A percentile compares a stretch with the other conserved stretches of the same genome.
Evolutionary conservation across 139 green algal genomes (phyloP).

Genomic region (Chlorella sp.): DNA sequence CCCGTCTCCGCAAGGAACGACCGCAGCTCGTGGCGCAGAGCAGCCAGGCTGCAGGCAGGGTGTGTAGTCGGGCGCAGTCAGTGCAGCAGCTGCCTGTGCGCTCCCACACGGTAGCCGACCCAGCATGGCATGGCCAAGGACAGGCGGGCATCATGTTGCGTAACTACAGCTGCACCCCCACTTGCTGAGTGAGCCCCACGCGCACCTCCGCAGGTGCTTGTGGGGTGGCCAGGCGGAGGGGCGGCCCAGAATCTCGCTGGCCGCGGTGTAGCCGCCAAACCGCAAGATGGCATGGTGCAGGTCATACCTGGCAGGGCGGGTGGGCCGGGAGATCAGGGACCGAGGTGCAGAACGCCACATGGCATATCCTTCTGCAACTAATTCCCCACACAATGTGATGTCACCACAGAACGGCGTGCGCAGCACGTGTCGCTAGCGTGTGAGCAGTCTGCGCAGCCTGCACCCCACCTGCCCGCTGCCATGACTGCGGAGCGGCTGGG

Average conservation of each 20-base stretch:
- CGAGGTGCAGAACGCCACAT: no score
- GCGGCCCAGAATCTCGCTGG: constrained; percentile 36
- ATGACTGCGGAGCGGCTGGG: constrained; percentile 6
- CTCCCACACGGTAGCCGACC: no score
- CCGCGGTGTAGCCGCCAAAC: constrained; percentile 44
- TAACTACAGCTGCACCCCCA: no score
- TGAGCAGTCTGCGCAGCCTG: background rate
- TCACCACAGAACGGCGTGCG: no score
- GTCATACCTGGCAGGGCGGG: no score
- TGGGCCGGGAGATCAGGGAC: no score
- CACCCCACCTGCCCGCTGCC: background rate
- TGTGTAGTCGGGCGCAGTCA: background rate
- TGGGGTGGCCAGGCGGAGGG: constrained; percentile 28
- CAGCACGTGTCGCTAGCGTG: background rate
- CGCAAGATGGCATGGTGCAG: constrained; percentile 53
- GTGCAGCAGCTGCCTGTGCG: no score
- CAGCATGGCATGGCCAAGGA: no score
- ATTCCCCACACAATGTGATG: no score
- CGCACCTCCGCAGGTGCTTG: constrained; percentile 14
- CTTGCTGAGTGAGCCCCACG: no score
- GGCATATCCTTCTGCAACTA: no score
- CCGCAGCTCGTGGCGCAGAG: background rate
- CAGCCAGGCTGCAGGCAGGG: background rate
- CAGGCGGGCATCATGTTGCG: no score
- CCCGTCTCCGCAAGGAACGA: constrained; percentile 2